phyloP scores from a whole-genome alignment of 345 rosid genomes.

The Eucalyptus caleyi region DNA sequence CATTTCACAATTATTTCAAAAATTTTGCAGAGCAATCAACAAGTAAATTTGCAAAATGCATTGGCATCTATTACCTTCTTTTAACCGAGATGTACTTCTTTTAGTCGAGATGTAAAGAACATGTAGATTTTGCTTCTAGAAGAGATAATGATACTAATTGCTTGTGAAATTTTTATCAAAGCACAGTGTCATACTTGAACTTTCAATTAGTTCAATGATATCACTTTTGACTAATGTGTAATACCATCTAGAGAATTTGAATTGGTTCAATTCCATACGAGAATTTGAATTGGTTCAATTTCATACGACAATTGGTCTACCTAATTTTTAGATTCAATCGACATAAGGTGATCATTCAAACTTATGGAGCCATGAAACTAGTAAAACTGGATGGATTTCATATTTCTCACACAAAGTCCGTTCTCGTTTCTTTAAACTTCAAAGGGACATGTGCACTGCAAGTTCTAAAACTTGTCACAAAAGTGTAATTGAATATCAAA shows the following conservation, averaged over 20 bases:
- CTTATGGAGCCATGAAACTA: too few relatives aligned
- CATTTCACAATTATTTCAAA: not conserved
- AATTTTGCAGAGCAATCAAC: rapidly evolving
- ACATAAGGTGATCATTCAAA: too few relatives aligned
- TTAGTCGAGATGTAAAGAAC: not conserved
- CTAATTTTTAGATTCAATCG: too few relatives aligned
- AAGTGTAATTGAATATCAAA: rapidly evolving
- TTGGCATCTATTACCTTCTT: not conserved
- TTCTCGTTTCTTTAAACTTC: too few relatives aligned
- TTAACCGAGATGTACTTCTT: too few relatives aligned
- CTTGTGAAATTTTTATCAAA: not conserved
- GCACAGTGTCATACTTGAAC: not conserved
- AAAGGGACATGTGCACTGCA: rapidly evolving
- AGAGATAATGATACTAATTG: not conserved
- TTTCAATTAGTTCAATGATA: not conserved
- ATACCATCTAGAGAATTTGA: rapidly evolving
- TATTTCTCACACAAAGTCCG: too few relatives aligned
- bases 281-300: too few relatives aligned
- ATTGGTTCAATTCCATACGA: too few relatives aligned
- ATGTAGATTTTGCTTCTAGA: not conserved
- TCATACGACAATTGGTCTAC: too few relatives aligned
- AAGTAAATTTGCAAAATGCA: not conserved
- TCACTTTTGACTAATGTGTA: too few relatives aligned
- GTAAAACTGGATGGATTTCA: rapidly evolving
- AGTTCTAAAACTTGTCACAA: rapidly evolving